Conservation (phyloP, 2,329 filamentous ascomycete species). For the Calonectria pseudoreteaudii region DNA sequence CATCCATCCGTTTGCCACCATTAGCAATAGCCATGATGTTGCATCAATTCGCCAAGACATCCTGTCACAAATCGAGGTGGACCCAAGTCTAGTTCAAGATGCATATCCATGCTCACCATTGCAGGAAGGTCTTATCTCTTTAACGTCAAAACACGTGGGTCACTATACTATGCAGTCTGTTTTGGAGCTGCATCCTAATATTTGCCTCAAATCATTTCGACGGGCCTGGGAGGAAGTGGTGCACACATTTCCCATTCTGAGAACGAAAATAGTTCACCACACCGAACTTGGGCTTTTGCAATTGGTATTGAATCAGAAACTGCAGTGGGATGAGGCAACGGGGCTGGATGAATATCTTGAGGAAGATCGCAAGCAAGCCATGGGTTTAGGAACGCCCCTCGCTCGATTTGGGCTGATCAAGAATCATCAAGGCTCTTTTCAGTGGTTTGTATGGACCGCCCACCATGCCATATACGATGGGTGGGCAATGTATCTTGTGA, state of each 20-base stretch:
- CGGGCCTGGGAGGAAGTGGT: constrained; percentile 28
- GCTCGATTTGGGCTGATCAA: constrained; percentile 4
- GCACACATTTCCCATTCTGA: constrained; percentile 46
- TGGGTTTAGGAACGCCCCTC: constrained; percentile 22
- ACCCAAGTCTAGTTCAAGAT: constrained; percentile 38
- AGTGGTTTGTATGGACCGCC: constrained; percentile 38
- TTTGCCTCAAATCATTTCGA: constrained; percentile 14
- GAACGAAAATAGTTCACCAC: constrained; percentile 45
- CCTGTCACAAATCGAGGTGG: too few relatives aligned
- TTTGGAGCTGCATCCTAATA: constrained; percentile 16
- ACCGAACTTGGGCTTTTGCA: constrained; percentile 9
- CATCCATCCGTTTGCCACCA: neutral
- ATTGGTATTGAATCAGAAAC: neutral
- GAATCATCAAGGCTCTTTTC: neutral
- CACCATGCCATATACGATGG: constrained; percentile 48
- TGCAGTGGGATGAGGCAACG: neutral
- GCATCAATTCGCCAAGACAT: neutral
- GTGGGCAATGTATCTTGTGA: constrained; percentile 35
- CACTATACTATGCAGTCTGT: constrained; percentile 31
- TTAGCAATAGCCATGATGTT: neutral
- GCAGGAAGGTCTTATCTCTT: constrained; percentile 49
- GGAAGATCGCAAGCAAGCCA: neutral
- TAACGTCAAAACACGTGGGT: constrained; percentile 36
- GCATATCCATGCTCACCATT: constrained; percentile 49
- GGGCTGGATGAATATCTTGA: constrained; percentile 10